Percentiles rank a stretch among this genome's conserved stretches.
These are phyloP conservation scores for Penicillium sp. DNA, from an alignment of 2,329 filamentous ascomycete species.

Conservation along the genomic window DNA sequence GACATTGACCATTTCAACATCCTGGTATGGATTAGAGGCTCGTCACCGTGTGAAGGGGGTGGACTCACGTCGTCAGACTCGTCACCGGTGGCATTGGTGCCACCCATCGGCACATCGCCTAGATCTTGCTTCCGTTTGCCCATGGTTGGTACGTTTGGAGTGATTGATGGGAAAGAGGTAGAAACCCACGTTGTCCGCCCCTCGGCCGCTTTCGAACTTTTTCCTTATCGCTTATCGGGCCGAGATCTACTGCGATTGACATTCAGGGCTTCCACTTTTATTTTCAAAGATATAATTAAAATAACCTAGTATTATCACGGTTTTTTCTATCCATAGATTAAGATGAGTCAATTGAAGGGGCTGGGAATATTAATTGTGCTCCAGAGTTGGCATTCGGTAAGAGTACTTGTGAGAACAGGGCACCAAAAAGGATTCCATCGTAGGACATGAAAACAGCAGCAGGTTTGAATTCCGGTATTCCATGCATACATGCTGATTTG, in stretches of 20 bases:
- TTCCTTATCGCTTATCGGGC: slow-evolving; percentile 20
- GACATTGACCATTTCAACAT: slow-evolving; percentile 86
- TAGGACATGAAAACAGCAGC: too few relatives aligned
- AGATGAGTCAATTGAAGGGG: too few relatives aligned
- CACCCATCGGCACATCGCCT: slow-evolving; percentile 41
- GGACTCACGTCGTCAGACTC: slow-evolving; percentile 39
- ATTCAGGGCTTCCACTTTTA: too few relatives aligned
- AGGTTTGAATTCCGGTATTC: too few relatives aligned
- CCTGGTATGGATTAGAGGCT: slow-evolving; percentile 46
- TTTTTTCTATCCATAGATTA: too few relatives aligned
- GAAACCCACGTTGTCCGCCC: slow-evolving; percentile 12
- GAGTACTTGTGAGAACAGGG: too few relatives aligned
- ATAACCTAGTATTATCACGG: too few relatives aligned
- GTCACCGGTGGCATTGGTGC: slow-evolving; percentile 37
- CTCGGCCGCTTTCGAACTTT: slow-evolving; percentile 24
- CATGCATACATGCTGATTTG: too few relatives aligned
- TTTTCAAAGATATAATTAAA: too few relatives aligned
- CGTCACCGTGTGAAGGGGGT: slow-evolving; percentile 2
- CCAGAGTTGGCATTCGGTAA: too few relatives aligned
- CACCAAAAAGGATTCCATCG: too few relatives aligned
- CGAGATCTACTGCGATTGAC: neutral
- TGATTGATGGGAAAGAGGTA: slow-evolving; percentile 3
- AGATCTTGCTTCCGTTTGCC: slow-evolving; percentile 49
- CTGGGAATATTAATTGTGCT: too few relatives aligned
- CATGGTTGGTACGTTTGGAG: slow-evolving; percentile 34